Evolutionary conservation across 257 asterid genomes (phyloP), one percentile per base, ranked within the genome.

Genomic region (Gardenia jasminoides): DNA sequence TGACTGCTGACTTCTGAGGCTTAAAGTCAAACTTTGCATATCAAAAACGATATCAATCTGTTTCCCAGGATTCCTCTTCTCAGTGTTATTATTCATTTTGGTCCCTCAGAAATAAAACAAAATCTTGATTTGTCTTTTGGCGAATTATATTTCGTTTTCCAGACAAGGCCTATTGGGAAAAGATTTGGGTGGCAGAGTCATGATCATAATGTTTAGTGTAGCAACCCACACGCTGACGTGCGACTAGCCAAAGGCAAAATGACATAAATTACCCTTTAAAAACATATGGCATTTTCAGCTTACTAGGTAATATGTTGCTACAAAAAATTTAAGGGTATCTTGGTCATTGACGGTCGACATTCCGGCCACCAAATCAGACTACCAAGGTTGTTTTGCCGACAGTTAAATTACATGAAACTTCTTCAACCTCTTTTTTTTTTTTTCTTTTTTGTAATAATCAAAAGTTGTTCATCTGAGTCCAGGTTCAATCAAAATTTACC

Each of bases 331-430:
- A 8, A 47, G 90, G 97, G 85, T 67, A 80, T 47, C n/a, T 74
- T 84, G 4, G 95, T 80, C 86, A 84, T 81, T 88, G 31, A 10
- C 28, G 1, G 58, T 79, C 82, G 81, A 85, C 91, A 91, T 67
- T 74, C 92, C 91, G 92, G 89, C 89, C 84, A 87, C 81, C 76
- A 44, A 85, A 88, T 88, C 91, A 80, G 87, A 83, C 88, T 76
- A 69, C 69, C 79, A 48, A 80, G 88, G 83, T 90, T 81, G 81
- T 28, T 78, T 84, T 70, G 84, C 97, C 93, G 94, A 90, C 92
- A 88, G 70, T 46, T 72, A 54, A 44, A 78, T 77, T 13, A 76
- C 80, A 90, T 87, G 92, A 90, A 86, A 89, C 83, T n/a, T 26
- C 28, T 75, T 36, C 41, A 36, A n/a, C n/a, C n/a, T 36, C 41